Conservation (phyloP, 306 rosid genomes). For the Lablab purpureus region DNA sequence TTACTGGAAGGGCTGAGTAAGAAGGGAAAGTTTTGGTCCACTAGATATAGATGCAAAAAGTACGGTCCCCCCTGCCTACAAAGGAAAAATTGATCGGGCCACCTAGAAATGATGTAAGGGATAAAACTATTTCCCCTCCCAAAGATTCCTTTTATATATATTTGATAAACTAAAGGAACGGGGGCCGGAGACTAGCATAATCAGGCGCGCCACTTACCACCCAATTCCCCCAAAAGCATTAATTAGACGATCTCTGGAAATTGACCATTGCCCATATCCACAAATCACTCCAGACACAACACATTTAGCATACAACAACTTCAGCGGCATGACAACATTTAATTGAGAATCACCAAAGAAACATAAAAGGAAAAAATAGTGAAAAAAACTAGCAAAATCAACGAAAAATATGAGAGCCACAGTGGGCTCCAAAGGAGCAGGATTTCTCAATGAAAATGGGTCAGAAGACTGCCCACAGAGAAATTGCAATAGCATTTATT, state of each 20-base stretch:
- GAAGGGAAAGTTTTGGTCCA: constrained; percentile 32
- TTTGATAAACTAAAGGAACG: constrained; percentile 33
- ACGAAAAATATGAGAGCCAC: background rate
- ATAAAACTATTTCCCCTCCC: constrained; percentile 43
- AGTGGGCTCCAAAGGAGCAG: background rate
- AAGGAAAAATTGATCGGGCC: constrained; percentile 49
- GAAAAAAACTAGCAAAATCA: background rate
- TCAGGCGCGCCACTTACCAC: constrained; percentile 59
- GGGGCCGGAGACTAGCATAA: constrained; percentile 50
- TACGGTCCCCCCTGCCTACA: constrained; percentile 50
- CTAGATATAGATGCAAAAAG: background rate
- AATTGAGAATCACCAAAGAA: background rate
- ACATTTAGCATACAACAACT: constrained; percentile 32
- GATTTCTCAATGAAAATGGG: constrained; percentile 35
- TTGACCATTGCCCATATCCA: constrained; percentile 56
- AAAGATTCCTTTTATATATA: constrained; percentile 34
- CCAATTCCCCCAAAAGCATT: constrained; percentile 54
- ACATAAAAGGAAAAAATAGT: background rate
- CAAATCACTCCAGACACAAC: constrained; percentile 64
- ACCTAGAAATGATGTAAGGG: constrained; percentile 52
- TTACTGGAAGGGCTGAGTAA: background rate
- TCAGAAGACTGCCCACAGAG: constrained; percentile 30
- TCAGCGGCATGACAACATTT: background rate
- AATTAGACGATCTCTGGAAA: constrained; percentile 49
- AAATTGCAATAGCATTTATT: constrained; percentile 47